These are phyloP conservation scores for Keqinozyma sinolaborantium DNA, from an alignment of 1,139 yeast species.

Conservation along the genomic window DNA sequence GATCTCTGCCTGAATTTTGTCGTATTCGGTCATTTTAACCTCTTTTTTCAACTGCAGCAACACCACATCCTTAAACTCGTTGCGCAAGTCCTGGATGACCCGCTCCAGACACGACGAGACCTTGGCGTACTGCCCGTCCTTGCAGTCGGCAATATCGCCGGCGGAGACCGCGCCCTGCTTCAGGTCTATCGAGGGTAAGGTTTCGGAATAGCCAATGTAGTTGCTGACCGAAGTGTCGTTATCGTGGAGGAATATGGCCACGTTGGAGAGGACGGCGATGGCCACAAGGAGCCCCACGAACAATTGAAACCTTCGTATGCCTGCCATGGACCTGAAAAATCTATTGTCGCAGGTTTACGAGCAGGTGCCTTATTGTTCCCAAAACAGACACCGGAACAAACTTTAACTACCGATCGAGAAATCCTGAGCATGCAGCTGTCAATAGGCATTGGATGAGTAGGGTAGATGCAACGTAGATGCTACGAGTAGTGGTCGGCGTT, in stretches of 20 bases:
- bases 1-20: constrained; percentile 8
- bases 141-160: constrained; percentile 2
- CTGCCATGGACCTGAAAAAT: too few relatives aligned
- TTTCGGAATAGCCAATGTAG: constrained; percentile 1
- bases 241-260: constrained; percentile 6
- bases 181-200: constrained; percentile 1
- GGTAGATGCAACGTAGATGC: too few relatives aligned
- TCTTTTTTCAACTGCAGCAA: constrained; percentile 10
- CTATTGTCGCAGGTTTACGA: too few relatives aligned
- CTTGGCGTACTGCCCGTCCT: constrained; percentile 2
- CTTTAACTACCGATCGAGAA: too few relatives aligned
- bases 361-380: too few relatives aligned
- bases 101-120: constrained; percentile 3
- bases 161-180: neutral
- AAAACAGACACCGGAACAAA: too few relatives aligned
- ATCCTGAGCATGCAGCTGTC: too few relatives aligned
- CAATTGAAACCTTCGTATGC: constrained; percentile 3
- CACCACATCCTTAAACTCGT: constrained; percentile 6
- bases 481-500: too few relatives aligned
- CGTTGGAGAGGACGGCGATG: constrained; percentile 7
- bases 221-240: neutral
- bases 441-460: too few relatives aligned
- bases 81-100: constrained; percentile 7
- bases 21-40: constrained; percentile 9
- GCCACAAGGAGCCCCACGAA: constrained; percentile 7